These are phyloP conservation scores for Turnera subulata DNA, from an alignment of 345 rosid genomes.

Conservation along the genomic window DNA sequence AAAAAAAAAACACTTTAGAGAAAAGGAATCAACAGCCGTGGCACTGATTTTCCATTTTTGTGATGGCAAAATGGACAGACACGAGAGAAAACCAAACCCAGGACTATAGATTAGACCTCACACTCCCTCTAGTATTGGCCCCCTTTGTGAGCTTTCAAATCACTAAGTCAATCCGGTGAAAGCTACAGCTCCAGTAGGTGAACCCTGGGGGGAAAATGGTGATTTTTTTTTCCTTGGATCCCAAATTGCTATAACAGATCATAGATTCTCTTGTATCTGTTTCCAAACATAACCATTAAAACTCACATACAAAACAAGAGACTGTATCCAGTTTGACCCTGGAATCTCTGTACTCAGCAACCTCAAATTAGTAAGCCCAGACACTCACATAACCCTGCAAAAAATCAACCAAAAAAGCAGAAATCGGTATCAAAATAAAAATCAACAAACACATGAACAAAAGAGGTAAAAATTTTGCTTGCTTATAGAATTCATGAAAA, in stretches of 20 bases:
- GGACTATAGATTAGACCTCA: slow-evolving; percentile 6
- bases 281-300: slow-evolving; percentile 28
- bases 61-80: slow-evolving; percentile 9
- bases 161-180: slow-evolving; percentile 31
- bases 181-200: slow-evolving; percentile 23
- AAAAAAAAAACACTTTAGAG: not conserved
- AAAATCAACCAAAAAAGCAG: slow-evolving; percentile 2
- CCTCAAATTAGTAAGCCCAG: slow-evolving; percentile 11
- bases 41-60: slow-evolving; percentile 8
- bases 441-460: slow-evolving; percentile 13
- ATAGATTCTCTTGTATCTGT: slow-evolving; percentile 14
- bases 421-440: not conserved
- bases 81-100: slow-evolving; percentile 12
- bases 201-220: slow-evolving; percentile 2
- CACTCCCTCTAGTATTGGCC: slow-evolving; percentile 22
- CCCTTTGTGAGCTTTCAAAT: slow-evolving; percentile 35
- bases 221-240: slow-evolving; percentile 19
- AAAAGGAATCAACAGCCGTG: slow-evolving; percentile 1
- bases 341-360: slow-evolving; percentile 7
- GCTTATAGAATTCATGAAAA: too few relatives aligned
- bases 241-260: slow-evolving; percentile 9
- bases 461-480: slow-evolving; percentile 15
- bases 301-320: slow-evolving; percentile 18
- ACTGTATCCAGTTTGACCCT: slow-evolving; percentile 20
- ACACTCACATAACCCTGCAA: not conserved